Conservation (phyloP, 192 early-diverging fungal species). For the Coemansia sp. region DNA sequence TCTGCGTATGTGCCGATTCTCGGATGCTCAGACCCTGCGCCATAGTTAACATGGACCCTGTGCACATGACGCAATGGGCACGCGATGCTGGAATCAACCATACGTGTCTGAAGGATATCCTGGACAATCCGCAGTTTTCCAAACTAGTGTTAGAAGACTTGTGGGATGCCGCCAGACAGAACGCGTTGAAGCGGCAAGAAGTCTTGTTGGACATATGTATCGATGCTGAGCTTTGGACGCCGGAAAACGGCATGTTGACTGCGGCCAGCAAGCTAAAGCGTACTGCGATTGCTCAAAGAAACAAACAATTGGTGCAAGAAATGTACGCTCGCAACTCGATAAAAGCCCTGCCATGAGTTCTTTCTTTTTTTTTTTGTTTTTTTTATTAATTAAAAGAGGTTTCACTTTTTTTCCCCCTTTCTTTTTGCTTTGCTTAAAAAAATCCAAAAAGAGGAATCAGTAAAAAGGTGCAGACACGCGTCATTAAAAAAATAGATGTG, state of each 20-base stretch:
- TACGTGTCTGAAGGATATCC: background rate
- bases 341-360: background rate
- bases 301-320: constrained; percentile 41
- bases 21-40: constrained; percentile 73
- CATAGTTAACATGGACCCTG: constrained; percentile 65
- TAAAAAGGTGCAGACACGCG: no score
- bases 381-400: background rate
- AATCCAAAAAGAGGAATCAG: no score
- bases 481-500: no score
- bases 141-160: constrained; percentile 19
- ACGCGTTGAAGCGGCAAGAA: constrained; percentile 74
- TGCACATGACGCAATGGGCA: constrained; percentile 10
- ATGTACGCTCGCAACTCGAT: constrained; percentile 14
- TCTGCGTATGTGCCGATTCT: constrained; percentile 77
- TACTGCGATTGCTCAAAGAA: constrained; percentile 69
- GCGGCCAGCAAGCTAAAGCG: constrained; percentile 94
- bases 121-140: background rate
- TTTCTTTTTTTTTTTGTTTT: no score
- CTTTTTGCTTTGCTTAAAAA: background rate
- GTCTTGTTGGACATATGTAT: constrained; percentile 69
- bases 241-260: constrained; percentile 86
- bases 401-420: constrained; percentile 5
- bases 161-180: constrained; percentile 61
- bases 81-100: constrained; percentile 9
- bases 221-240: constrained; percentile 84